Percentiles rank a stretch among this genome's conserved stretches.
Evolutionary conservation across 2,329 filamentous ascomycete species (phyloP).

Genomic region (Canariomyces notabilis): DNA sequence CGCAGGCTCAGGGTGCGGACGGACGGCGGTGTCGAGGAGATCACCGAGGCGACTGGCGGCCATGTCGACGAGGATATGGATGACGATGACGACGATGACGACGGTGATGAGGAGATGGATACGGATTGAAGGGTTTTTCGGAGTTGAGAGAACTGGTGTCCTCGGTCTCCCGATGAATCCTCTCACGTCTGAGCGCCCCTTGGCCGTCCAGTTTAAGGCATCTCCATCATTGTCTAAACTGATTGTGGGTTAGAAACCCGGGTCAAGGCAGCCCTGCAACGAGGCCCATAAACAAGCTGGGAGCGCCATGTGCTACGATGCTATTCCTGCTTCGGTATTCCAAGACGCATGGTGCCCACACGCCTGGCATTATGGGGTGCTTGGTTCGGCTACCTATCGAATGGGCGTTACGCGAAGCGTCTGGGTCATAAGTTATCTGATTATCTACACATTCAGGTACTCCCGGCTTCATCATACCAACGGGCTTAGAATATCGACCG

Average conservation of each 20-base stretch:
- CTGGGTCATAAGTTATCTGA: conserved; percentile 4
- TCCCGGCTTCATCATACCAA: not conserved
- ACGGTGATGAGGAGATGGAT: conserved; percentile 38
- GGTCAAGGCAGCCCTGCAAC: too few relatives aligned
- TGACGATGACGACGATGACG: conserved; percentile 35
- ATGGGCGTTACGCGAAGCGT: conserved; percentile 20
- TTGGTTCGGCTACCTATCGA: conserved; percentile 13
- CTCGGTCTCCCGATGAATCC: not conserved
- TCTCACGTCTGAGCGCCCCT: too few relatives aligned
- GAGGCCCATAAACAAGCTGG: too few relatives aligned
- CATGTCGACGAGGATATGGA: conserved; percentile 28
- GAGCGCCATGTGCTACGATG: not conserved
- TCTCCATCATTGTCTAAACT: too few relatives aligned
- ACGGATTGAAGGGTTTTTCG: conserved; percentile 32
- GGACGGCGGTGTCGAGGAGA: conserved; percentile 40
- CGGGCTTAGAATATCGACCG: conserved; percentile 3
- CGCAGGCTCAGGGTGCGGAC: conserved; percentile 34
- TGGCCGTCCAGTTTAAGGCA: too few relatives aligned
- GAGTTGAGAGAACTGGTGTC: not conserved
- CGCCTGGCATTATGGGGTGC: conserved; percentile 2
- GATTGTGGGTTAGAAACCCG: too few relatives aligned
- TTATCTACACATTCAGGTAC: conserved; percentile 4
- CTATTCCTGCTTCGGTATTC: not conserved
- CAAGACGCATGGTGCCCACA: not conserved
- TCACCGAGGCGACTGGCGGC: conserved; percentile 25